These are phyloP conservation scores for Medicago ruthenica DNA, from an alignment of 306 rosid species.

Conservation along the genomic window DNA sequence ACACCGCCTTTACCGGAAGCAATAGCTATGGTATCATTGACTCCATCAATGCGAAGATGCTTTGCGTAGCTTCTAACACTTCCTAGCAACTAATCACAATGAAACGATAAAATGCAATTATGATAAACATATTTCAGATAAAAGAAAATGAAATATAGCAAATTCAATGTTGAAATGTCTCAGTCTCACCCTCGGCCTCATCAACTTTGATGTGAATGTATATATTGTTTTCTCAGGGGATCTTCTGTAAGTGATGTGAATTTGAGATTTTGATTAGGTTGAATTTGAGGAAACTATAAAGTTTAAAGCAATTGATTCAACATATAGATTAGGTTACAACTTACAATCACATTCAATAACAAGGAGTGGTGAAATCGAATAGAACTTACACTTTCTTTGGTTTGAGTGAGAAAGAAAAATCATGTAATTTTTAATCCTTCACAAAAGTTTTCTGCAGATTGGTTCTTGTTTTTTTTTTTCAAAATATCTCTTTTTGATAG, in stretches of 20 bases:
- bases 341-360: too few species aligned
- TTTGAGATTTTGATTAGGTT: constrained; percentile 1
- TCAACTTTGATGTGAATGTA: neutral
- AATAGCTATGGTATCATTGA: constrained; percentile 76
- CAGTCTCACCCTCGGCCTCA: constrained; percentile 27
- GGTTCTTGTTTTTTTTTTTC: too few species aligned
- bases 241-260: too few species aligned
- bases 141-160: neutral
- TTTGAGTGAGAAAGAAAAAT: too few species aligned
- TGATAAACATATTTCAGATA: neutral
- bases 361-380: too few species aligned
- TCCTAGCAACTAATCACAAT: constrained; percentile 63
- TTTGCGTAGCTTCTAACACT: constrained; percentile 69
- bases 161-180: constrained; percentile 17
- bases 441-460: too few species aligned
- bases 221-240: neutral
- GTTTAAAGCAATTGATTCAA: too few species aligned
- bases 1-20: constrained; percentile 99
- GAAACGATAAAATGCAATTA: constrained; percentile 12
- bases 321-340: too few species aligned
- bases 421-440: too few species aligned
- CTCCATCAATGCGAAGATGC: constrained; percentile 77
- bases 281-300: neutral
- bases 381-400: too few species aligned
- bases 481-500: too few species aligned